phyloP scores from a whole-genome alignment of 257 asterid species.

The Leonotis leonurus region DNA sequence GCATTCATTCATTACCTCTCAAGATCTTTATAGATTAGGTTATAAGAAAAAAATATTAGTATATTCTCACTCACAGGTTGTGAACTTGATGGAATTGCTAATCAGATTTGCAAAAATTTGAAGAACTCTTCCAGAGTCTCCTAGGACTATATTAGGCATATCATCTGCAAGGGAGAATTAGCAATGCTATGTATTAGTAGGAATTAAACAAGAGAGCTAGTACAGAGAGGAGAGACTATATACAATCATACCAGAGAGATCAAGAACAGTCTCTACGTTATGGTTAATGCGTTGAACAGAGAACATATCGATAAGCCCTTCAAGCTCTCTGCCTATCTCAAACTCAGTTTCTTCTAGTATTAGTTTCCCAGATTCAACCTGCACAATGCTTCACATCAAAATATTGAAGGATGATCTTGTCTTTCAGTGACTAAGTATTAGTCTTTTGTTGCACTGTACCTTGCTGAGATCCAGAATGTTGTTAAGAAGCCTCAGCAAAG shows the following conservation, averaged over 20 bases:
- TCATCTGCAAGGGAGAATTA: slow-evolving; percentile 48
- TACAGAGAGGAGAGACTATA: not conserved
- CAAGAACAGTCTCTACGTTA: slow-evolving; percentile 78
- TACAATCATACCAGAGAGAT: slow-evolving; percentile 59
- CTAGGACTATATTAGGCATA: slow-evolving; percentile 77
- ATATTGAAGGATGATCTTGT: not conserved
- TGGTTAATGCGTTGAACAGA: slow-evolving; percentile 89
- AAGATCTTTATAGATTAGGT: not conserved
- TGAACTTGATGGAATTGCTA: slow-evolving; percentile 84
- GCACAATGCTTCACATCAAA: slow-evolving; percentile 15
- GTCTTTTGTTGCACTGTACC: slow-evolving; percentile 33
- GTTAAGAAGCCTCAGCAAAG: slow-evolving; percentile 82
- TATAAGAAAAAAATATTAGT: too few relatives aligned
- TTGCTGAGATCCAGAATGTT: slow-evolving; percentile 92
- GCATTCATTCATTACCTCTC: slow-evolving; percentile 12
- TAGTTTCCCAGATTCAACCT: slow-evolving; percentile 95
- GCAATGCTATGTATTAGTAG: not conserved
- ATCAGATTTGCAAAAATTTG: slow-evolving; percentile 81
- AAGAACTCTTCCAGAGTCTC: slow-evolving; percentile 90
- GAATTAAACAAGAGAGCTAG: not conserved
- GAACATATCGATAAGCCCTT: slow-evolving; percentile 89
- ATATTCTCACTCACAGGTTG: slow-evolving; percentile 59
- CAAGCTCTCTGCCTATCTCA: slow-evolving; percentile 85
- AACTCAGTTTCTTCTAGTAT: slow-evolving; percentile 85
- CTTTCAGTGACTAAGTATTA: not conserved